A percentile compares a stretch with the other conserved stretches of the same genome.
These are phyloP conservation scores for Hypoxylon sp. DNA, from an alignment of 2,329 filamentous ascomycete genomes.

Conservation along the genomic window DNA sequence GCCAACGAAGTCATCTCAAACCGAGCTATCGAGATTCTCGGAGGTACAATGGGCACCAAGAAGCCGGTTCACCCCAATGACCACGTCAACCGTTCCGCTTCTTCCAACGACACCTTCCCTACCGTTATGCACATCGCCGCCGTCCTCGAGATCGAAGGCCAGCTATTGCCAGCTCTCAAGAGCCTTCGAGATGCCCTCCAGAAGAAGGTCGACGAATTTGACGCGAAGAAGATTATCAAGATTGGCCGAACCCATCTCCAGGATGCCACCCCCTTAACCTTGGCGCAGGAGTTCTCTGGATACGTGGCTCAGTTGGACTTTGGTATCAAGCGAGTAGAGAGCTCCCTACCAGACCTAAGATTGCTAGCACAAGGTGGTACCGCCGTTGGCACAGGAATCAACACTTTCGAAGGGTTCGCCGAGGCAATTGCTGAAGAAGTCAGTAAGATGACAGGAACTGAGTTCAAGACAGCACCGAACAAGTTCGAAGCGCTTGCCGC, in stretches of 20 bases:
- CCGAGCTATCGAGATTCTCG: constrained; percentile 97
- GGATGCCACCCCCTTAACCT: constrained; percentile 94
- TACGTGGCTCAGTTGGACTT: constrained; percentile 96
- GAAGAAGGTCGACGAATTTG: constrained; percentile 89
- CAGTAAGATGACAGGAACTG: constrained; percentile 88
- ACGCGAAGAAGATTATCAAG: constrained; percentile 93
- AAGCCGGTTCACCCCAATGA: constrained; percentile 99
- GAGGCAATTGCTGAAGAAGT: constrained; percentile 94
- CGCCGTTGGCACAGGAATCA: constrained; percentile 96
- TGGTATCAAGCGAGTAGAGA: constrained; percentile 88
- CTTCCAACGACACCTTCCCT: constrained; percentile 99
- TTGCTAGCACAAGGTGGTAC: constrained; percentile 95
- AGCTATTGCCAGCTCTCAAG: constrained; percentile 85
- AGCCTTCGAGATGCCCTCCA: constrained; percentile 88
- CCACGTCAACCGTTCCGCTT: constrained; percentile 99
- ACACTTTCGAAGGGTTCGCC: constrained; percentile 96
- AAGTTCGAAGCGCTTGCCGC: constrained; percentile 98
- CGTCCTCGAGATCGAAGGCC: constrained; percentile 90
- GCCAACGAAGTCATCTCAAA: constrained; percentile 99
- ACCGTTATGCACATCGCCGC: constrained; percentile 99
- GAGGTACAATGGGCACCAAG: constrained; percentile 94
- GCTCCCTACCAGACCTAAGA: constrained; percentile 84
- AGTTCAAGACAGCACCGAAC: constrained; percentile 97
- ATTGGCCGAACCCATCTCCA: constrained; percentile 98
- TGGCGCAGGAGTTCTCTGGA: constrained; percentile 97